Conservation (phyloP, 352 stramenopile species). For the Pythium oligandrum region DNA sequence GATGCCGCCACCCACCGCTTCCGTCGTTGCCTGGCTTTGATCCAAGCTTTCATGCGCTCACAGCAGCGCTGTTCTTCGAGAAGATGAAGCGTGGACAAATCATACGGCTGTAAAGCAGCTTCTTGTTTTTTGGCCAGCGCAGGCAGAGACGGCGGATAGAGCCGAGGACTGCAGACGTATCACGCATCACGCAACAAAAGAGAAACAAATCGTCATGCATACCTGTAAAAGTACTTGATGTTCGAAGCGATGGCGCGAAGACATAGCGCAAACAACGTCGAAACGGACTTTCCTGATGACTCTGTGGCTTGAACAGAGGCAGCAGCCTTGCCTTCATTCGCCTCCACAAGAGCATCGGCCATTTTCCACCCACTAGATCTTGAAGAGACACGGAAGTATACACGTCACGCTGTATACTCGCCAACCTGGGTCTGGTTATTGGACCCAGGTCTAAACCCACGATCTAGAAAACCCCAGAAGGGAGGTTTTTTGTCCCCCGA, state of each 20-base stretch:
- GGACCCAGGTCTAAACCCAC: no score
- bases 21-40: background rate
- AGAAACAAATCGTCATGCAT: no score
- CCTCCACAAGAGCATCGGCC: no score
- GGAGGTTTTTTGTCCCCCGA: no score
- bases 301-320: no score
- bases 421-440: no score
- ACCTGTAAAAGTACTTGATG: constrained; percentile 17
- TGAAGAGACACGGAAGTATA: no score
- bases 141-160: constrained; percentile 7
- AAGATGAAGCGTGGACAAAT: constrained; percentile 6
- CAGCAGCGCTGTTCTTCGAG: constrained; percentile 10
- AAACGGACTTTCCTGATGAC: background rate
- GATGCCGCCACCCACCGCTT: constrained; percentile 1
- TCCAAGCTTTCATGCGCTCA: background rate
- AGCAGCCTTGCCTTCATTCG: no score
- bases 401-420: no score
- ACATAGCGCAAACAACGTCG: constrained; percentile 9
- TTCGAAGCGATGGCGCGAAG: constrained; percentile 7
- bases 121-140: constrained; percentile 1
- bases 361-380: no score
- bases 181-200: no score
- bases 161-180: background rate
- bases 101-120: constrained; percentile 2
- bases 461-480: no score